Evolutionary conservation across 495 filamentous ascomycete genomes (phyloP).

Genomic region (Aspergillus homomorphus): DNA sequence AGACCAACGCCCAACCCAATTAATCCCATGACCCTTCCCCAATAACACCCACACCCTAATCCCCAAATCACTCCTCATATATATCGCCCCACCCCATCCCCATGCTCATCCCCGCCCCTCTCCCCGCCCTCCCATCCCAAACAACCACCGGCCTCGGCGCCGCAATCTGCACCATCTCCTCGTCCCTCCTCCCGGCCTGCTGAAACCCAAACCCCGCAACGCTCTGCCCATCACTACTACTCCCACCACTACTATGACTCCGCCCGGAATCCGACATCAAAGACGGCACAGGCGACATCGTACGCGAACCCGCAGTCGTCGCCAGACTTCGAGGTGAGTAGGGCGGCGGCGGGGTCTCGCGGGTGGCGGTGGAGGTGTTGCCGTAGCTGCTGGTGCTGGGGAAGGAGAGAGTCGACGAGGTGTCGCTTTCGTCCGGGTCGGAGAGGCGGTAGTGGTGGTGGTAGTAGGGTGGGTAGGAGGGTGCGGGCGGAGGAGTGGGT

Average conservation of each 20-base stretch:
- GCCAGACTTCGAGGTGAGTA: slow-evolving; percentile 31
- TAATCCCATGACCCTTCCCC: not conserved
- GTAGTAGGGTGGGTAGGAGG: slow-evolving; percentile 19
- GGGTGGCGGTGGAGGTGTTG: slow-evolving; percentile 46
- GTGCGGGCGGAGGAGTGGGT: not conserved
- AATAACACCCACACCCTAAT: not conserved
- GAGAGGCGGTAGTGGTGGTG: slow-evolving; percentile 17
- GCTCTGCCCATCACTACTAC: not conserved
- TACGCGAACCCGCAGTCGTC: not conserved
- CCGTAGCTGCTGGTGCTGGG: slow-evolving; percentile 48
- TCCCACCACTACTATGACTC: not conserved
- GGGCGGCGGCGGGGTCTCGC: slow-evolving; percentile 46
- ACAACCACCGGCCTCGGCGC: slow-evolving; percentile 2
- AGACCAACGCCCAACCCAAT: no score
- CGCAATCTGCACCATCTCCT: slow-evolving; percentile 6
- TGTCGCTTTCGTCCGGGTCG: slow-evolving; percentile 29
- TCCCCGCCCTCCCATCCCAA: not conserved
- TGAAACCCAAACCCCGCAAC: not conserved
- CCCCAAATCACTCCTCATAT: not conserved
- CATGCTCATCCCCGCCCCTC: not conserved
- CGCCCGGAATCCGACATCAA: slow-evolving; percentile 27
- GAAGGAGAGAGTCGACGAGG: slow-evolving; percentile 44
- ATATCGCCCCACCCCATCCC: not conserved
- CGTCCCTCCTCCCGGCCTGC: not conserved
- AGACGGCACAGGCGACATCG: slow-evolving; percentile 29